phyloP scores from a whole-genome alignment of 2,329 filamentous ascomycete species.

The Aschersonia sp. region DNA sequence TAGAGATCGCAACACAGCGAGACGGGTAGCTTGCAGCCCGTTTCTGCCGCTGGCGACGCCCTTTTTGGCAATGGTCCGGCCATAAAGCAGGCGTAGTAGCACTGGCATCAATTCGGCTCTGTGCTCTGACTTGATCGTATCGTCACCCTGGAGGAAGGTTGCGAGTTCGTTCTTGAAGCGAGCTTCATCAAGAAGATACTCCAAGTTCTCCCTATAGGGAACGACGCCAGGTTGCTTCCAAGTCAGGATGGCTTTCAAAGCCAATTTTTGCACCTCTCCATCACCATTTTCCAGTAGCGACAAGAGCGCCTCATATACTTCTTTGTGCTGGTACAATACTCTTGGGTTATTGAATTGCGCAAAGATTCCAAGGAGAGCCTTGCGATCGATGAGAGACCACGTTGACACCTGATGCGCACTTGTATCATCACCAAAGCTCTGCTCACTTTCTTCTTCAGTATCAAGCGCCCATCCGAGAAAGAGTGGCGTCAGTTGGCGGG shows the following conservation, averaged over 20 bases:
- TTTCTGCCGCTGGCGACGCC: slow-evolving; percentile 63
- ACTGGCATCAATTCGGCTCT: slow-evolving; percentile 66
- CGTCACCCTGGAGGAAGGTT: slow-evolving; percentile 66
- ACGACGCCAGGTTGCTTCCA: slow-evolving; percentile 74
- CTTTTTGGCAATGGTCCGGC: slow-evolving; percentile 71
- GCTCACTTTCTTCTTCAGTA: slow-evolving; percentile 20
- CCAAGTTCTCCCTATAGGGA: slow-evolving; percentile 71
- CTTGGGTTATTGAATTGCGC: slow-evolving; percentile 75
- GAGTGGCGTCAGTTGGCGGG: slow-evolving; percentile 70
- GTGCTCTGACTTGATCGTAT: slow-evolving; percentile 60
- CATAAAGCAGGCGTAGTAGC: slow-evolving; percentile 75
- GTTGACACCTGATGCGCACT: slow-evolving; percentile 18
- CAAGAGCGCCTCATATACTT: slow-evolving; percentile 64
- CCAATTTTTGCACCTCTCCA: slow-evolving; percentile 71
- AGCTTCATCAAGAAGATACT: slow-evolving; percentile 78
- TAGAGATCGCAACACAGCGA: slow-evolving; percentile 69
- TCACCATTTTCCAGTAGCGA: slow-evolving; percentile 76
- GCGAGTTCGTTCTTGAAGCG: slow-evolving; percentile 90
- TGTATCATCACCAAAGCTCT: neutral
- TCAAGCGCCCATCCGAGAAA: slow-evolving; percentile 67
- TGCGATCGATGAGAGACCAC: slow-evolving; percentile 70
- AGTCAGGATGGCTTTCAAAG: slow-evolving; percentile 69
- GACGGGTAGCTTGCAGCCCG: slow-evolving; percentile 66
- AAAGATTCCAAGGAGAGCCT: slow-evolving; percentile 69
- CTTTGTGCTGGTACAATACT: slow-evolving; percentile 62